These are phyloP conservation scores for Quercus lobata DNA, from an alignment of 331 rosid species.

Conservation along the genomic window DNA sequence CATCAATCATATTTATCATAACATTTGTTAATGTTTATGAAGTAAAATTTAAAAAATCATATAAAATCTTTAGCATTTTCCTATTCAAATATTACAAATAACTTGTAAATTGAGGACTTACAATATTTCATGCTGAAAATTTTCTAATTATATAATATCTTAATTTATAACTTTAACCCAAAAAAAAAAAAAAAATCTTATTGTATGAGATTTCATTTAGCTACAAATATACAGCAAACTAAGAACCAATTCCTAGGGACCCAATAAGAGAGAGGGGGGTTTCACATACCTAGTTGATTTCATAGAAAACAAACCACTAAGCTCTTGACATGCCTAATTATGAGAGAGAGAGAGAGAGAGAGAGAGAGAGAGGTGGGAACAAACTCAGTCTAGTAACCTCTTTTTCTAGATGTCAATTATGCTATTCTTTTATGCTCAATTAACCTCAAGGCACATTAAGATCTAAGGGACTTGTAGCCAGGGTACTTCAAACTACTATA, in stretches of 20 bases:
- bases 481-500: constrained; percentile 24
- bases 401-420: neutral
- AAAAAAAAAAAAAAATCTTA: neutral
- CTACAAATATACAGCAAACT: constrained; percentile 22
- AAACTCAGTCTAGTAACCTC: neutral
- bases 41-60: no score
- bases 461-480: neutral
- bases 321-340: constrained; percentile 12
- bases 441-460: neutral
- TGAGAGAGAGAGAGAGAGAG: neutral
- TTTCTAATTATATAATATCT: no score
- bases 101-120: no score
- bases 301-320: neutral
- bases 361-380: neutral
- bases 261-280: neutral
- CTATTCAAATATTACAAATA: no score
- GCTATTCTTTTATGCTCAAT: constrained; percentile 2
- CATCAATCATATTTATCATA: no score
- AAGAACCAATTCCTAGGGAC: constrained; percentile 40
- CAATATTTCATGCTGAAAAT: no score
- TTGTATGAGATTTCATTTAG: neutral
- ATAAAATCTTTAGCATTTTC: no score
- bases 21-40: no score
- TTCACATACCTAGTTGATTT: neutral
- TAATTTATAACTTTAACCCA: neutral